A percentile compares a stretch with the other conserved stretches of the same genome.
Conservation (phyloP, 495 filamentous ascomycete genomes). For the Pyronema domesticum region DNA sequence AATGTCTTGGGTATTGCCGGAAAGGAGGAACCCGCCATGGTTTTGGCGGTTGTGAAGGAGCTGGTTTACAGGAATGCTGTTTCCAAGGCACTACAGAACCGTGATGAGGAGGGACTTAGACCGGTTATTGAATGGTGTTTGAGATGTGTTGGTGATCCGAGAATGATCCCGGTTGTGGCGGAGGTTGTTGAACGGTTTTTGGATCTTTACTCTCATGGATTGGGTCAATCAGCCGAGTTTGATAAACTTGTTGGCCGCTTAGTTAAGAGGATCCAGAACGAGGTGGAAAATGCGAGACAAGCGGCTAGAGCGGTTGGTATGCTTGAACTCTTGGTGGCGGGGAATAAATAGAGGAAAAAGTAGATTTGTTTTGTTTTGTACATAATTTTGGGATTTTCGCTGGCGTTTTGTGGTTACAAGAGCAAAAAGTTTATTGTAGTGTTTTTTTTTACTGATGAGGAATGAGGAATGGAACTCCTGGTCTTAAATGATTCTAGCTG, state of each 20-base stretch:
- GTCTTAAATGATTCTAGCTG: no score
- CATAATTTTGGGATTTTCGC: neutral
- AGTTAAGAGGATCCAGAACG: constrained; percentile 47
- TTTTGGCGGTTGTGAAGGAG: constrained; percentile 62
- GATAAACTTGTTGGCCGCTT: constrained; percentile 46
- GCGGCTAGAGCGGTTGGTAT: constrained; percentile 66
- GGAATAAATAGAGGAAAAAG: constrained; percentile 5
- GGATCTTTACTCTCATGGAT: constrained; percentile 70
- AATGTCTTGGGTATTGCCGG: constrained; percentile 40
- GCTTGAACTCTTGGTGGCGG: constrained; percentile 53
- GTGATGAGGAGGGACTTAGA: constrained; percentile 67
- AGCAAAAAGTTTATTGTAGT: no score
- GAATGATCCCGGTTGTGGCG: constrained; percentile 55
- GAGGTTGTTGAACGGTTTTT: constrained; percentile 34
- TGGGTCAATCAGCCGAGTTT: constrained; percentile 55
- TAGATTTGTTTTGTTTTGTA: neutral
- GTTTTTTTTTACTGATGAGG: no score
- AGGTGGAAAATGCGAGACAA: constrained; percentile 66
- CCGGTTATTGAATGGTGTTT: constrained; percentile 71
- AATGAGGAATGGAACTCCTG: no score
- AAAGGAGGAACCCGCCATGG: constrained; percentile 35
- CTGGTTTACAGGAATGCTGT: constrained; percentile 77
- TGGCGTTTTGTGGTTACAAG: no score
- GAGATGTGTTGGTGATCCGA: constrained; percentile 58
- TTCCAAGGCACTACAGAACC: constrained; percentile 55